These are phyloP conservation scores for Carex cristatella DNA, from an alignment of 176 grass and related monocot genomes.

Conservation along the genomic window DNA sequence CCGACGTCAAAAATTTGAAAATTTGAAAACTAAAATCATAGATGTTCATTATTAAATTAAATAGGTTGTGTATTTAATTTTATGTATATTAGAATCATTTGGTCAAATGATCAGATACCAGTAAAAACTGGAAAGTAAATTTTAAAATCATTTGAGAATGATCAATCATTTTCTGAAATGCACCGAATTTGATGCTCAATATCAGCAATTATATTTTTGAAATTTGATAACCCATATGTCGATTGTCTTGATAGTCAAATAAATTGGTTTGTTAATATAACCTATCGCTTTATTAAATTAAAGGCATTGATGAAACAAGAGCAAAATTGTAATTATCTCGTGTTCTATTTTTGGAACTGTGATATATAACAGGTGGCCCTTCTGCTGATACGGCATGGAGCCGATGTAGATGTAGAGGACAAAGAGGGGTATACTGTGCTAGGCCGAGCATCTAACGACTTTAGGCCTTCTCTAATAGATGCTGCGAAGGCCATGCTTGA, in stretches of 20 bases:
- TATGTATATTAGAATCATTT: not conserved
- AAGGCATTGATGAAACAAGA: conserved; percentile 1
- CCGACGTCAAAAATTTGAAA: not conserved
- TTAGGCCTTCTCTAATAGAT: conserved; percentile 64
- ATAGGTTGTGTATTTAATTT: not conserved
- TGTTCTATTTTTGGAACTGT: not conserved
- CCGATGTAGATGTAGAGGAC: conserved; percentile 75
- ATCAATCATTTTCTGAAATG: conserved; percentile 6
- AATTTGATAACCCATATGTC: not conserved
- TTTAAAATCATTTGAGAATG: not conserved
- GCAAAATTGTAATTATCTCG: not conserved
- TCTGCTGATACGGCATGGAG: conserved; percentile 75
- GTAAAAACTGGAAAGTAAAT: not conserved
- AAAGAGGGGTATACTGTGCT: conserved; percentile 87
- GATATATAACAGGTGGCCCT: conserved; percentile 52
- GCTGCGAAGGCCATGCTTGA: conserved; percentile 90
- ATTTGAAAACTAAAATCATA: not conserved
- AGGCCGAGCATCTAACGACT: conserved; percentile 53
- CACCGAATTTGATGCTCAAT: not conserved
- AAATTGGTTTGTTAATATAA: not conserved
- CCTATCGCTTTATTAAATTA: not conserved
- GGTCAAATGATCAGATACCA: not conserved
- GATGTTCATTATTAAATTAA: not conserved
- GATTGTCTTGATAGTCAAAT: not conserved
- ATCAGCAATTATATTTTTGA: not conserved